Evolutionary conservation across 2,329 filamentous ascomycete species (phyloP).

Genomic region (Trichophyton equinum): DNA sequence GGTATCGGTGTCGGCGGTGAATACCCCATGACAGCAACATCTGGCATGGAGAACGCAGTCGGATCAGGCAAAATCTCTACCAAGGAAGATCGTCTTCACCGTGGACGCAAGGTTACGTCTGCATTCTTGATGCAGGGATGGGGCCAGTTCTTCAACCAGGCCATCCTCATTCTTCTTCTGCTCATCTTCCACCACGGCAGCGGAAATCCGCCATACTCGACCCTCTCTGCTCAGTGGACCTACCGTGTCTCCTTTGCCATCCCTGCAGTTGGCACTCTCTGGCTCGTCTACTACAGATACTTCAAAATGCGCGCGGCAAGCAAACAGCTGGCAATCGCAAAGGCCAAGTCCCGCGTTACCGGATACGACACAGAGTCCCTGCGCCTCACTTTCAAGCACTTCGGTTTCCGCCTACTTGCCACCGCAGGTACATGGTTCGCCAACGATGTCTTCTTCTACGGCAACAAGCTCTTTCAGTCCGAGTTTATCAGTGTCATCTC

Average conservation of each 20-base stretch:
- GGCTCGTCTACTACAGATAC: slow-evolving; percentile 91
- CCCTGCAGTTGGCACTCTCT: slow-evolving; percentile 78
- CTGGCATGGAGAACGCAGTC: slow-evolving; percentile 83
- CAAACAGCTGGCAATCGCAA: slow-evolving; percentile 67
- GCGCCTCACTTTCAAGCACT: slow-evolving; percentile 64
- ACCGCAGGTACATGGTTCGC: slow-evolving; percentile 86
- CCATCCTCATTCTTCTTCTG: slow-evolving; percentile 71
- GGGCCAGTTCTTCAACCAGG: slow-evolving; percentile 93
- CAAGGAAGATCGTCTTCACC: slow-evolving; percentile 83
- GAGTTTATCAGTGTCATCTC: slow-evolving; percentile 80
- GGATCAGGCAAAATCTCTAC: slow-evolving; percentile 80
- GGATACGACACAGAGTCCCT: slow-evolving; percentile 86
- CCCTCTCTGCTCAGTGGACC: slow-evolving; percentile 69
- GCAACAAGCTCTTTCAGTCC: slow-evolving; percentile 93
- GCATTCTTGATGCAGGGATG: slow-evolving; percentile 98
- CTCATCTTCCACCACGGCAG: slow-evolving; percentile 76
- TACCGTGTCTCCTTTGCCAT: slow-evolving; percentile 89
- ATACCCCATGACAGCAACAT: slow-evolving; percentile 93
- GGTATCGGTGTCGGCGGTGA: slow-evolving; percentile 58
- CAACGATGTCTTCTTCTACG: slow-evolving; percentile 98
- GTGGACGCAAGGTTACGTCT: slow-evolving; percentile 87
- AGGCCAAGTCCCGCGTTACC: slow-evolving; percentile 76
- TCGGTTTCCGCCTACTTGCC: slow-evolving; percentile 73
- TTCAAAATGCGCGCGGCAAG: slow-evolving; percentile 87
- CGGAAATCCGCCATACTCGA: slow-evolving; percentile 64